Base-by-base conservation (phyloP, 306 rosid species). In the Quercus bicolor region DNA sequence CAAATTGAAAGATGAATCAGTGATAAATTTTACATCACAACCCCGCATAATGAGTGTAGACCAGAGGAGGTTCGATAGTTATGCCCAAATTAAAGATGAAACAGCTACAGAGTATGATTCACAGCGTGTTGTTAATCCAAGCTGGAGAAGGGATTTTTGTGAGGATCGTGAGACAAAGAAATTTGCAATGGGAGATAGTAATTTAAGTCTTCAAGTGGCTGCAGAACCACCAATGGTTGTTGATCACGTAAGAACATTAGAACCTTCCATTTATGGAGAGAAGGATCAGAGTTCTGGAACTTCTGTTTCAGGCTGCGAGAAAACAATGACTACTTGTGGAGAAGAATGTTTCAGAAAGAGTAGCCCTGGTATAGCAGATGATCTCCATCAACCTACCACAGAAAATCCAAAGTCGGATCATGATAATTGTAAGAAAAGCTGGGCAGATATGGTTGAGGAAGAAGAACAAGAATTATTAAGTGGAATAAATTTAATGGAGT, bases 361-460 rank as follows among this genome's bases (percentile, higher is more conserved):
- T 23, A 81, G 52, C 51, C 19, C 87, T 29, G 77, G 45, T 20
- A 43, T 37, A 45, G 62, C 52, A 57, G 74, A 57, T 55, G 79
- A 34, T 77, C 75, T 69, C 26, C 23, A 64, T 56, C 83, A 57
- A 72, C 72, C 45, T 45, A 18, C 29, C 8, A 54, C 78, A 34
- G 87, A 80, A 76, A 80, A 56, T 40, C 23, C 20, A 56, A 75
- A 84, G 52, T 61, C 78, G 21, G 28, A 60, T 5, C 29, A 62
- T 33, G 74, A 89, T 12, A 72, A 57, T 43, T 66, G 68, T 18
- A 88, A 88, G 91, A 95, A 91, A 80, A 93, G 99, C 54, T 95
- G 99, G 99, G 99, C 99, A 70, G 99, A 95, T 71, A 84, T 93
- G 83, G 97, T 73, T 15, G 98, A 95, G 87, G 99, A 94, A 86